Conservation (phyloP, 805 yeast species). For the Cyberlindnera galapagoensis region DNA sequence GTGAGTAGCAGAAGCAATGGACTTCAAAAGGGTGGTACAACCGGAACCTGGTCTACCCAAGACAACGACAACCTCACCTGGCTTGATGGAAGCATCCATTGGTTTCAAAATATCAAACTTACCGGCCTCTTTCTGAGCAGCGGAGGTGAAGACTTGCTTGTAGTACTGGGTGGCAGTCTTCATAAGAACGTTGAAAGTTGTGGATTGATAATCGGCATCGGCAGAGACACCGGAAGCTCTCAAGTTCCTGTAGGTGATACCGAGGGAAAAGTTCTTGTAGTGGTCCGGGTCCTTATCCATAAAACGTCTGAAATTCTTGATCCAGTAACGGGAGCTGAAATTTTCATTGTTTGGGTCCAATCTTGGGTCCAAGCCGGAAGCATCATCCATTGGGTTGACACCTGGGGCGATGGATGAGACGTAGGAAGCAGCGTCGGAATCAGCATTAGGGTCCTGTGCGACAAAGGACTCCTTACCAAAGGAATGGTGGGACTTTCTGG, state of each 20-base stretch:
- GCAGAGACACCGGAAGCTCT: constrained; percentile 55
- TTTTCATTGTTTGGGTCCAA: constrained; percentile 53
- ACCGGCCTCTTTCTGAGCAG: constrained; percentile 20
- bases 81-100: constrained; percentile 49
- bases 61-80: constrained; percentile 68
- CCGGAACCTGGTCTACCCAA: constrained; percentile 79
- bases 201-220: constrained; percentile 61
- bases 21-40: constrained; percentile 54
- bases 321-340: constrained; percentile 58
- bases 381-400: constrained; percentile 28
- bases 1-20: constrained; percentile 48
- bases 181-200: constrained; percentile 39
- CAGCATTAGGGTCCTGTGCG: background rate
- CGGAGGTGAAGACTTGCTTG: constrained; percentile 14
- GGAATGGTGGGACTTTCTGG: background rate
- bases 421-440: constrained; percentile 13
- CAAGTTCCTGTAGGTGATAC: constrained; percentile 52
- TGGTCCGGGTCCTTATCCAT: constrained; percentile 51
- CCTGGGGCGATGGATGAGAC: constrained; percentile 31
- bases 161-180: constrained; percentile 17
- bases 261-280: constrained; percentile 49
- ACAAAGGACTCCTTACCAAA: too few relatives aligned
- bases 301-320: constrained; percentile 48
- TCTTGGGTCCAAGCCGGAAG: constrained; percentile 30
- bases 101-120: constrained; percentile 41